A percentile compares a stretch with the other conserved stretches of the same genome.
Conservation (phyloP, 1,284 basidiomycete genomes). For the Ustilago esculenta region DNA sequence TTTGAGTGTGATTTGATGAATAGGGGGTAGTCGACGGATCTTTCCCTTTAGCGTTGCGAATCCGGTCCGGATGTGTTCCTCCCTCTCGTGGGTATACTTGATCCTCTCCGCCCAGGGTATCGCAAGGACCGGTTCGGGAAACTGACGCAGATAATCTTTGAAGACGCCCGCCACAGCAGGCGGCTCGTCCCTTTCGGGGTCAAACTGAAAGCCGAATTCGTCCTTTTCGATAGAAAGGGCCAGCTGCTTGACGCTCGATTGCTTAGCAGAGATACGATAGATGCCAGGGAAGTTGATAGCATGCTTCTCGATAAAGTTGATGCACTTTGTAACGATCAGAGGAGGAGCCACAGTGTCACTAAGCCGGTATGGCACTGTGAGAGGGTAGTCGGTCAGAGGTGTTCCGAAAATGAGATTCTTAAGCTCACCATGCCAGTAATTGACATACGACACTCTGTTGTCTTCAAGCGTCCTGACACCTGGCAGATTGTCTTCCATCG, state of each 20-base stretch:
- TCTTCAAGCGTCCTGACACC: conserved; percentile 69
- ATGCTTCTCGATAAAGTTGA: conserved; percentile 82
- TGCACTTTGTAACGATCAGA: conserved; percentile 83
- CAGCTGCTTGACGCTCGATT: conserved; percentile 83
- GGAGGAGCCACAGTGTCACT: conserved; percentile 70
- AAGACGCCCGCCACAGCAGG: conserved; percentile 88
- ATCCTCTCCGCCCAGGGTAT: conserved; percentile 83
- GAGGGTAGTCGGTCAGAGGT: conserved; percentile 90
- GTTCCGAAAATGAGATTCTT: conserved; percentile 87
- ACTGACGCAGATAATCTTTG: conserved; percentile 89
- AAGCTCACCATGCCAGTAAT: conserved; percentile 84
- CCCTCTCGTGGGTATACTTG: conserved; percentile 59
- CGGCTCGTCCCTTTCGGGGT: conserved; percentile 80
- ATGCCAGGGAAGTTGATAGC: conserved; percentile 72
- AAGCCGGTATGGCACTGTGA: conserved; percentile 56
- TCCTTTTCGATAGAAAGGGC: conserved; percentile 89
- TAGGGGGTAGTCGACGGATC: conserved; percentile 71
- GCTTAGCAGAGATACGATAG: conserved; percentile 76
- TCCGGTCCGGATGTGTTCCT: conserved; percentile 73
- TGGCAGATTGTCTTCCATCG: conserved; percentile 72
- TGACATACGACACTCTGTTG: conserved; percentile 75
- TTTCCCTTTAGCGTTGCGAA: conserved; percentile 62
- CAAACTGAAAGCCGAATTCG: conserved; percentile 84
- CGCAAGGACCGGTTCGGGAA: conserved; percentile 91
- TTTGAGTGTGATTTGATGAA: conserved; percentile 89